Evolutionary conservation across 2,329 filamentous ascomycete genomes (phyloP).

Genomic region (Fusarium sp.): DNA sequence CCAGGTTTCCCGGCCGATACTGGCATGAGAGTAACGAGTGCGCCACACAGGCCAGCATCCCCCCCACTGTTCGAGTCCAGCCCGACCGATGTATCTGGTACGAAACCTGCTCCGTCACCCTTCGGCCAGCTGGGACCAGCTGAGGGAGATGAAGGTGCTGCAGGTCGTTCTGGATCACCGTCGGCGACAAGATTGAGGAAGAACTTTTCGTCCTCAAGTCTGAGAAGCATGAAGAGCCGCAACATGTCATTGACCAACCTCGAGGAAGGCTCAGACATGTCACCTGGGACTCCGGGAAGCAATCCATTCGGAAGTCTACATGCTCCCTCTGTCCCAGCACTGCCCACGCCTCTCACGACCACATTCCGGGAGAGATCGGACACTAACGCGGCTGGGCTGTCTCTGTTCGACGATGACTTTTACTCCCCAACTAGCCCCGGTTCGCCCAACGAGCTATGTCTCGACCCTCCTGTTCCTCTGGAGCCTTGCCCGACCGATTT

Average conservation of each 20-base stretch:
- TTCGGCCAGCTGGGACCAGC: constrained; percentile 52
- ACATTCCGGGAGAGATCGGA: constrained; percentile 73
- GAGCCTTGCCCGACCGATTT: constrained; percentile 94
- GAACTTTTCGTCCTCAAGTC: constrained; percentile 79
- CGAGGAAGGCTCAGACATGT: constrained; percentile 76
- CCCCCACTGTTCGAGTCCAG: constrained; percentile 48
- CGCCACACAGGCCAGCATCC: constrained; percentile 44
- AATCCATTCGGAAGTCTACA: constrained; percentile 73
- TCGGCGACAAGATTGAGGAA: constrained; percentile 69
- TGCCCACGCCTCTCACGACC: constrained; percentile 78
- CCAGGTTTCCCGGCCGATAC: constrained; percentile 11
- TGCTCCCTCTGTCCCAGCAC: constrained; percentile 67
- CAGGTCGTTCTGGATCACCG: constrained; percentile 68
- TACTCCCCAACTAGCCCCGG: constrained; percentile 77
- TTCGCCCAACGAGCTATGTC: constrained; percentile 74
- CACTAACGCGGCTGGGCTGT: constrained; percentile 75
- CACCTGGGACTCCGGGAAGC: constrained; percentile 82
- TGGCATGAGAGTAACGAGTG: constrained; percentile 22
- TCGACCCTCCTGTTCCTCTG: constrained; percentile 81
- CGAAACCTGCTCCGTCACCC: constrained; percentile 49
- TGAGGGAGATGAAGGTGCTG: constrained; percentile 56
- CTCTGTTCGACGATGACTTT: constrained; percentile 88
- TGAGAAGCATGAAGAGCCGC: constrained; percentile 80
- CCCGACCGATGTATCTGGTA: constrained; percentile 46
- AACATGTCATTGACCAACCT: constrained; percentile 78